A percentile compares a stretch with the other conserved stretches of the same genome.
phyloP scores from a whole-genome alignment of 371 early-diverging fungal species.

The Conidiobolus incongruus region DNA sequence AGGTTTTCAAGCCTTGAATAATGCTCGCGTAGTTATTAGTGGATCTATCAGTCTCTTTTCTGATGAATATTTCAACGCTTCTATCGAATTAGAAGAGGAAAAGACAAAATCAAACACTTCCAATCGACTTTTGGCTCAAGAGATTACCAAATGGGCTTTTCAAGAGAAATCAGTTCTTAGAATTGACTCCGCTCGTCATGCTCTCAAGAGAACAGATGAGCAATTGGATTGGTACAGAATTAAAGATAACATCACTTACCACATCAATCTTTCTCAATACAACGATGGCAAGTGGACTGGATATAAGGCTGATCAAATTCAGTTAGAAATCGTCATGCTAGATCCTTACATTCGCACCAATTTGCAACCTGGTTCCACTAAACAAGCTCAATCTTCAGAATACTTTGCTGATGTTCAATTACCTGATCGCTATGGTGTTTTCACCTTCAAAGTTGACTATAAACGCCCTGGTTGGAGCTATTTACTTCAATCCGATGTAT shows the following conservation, averaged over 20 bases:
- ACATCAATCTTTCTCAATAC: slow-evolving; percentile 55
- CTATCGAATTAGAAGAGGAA: background rate
- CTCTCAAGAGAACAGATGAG: slow-evolving; percentile 46
- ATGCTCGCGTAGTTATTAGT: slow-evolving; percentile 64
- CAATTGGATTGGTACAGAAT: slow-evolving; percentile 61
- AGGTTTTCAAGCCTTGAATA: slow-evolving; percentile 67
- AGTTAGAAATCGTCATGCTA: slow-evolving; percentile 84
- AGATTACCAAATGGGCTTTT: slow-evolving; percentile 72
- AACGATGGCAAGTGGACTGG: slow-evolving; percentile 58
- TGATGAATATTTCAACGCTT: slow-evolving; percentile 17
- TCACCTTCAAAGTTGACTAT: slow-evolving; percentile 81
- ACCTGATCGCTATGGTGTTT: slow-evolving; percentile 91
- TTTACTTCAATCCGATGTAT: slow-evolving; percentile 42
- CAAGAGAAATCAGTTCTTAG: slow-evolving; percentile 87
- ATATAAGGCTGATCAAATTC: slow-evolving; percentile 47
- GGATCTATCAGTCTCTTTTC: slow-evolving; percentile 67
- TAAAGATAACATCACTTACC: slow-evolving; percentile 67
- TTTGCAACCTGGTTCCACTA: slow-evolving; percentile 12
- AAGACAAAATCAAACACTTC: slow-evolving; percentile 15
- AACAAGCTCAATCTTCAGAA: slow-evolving; percentile 9
- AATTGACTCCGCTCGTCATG: slow-evolving; percentile 28
- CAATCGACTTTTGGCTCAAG: slow-evolving; percentile 44
- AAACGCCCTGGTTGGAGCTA: slow-evolving; percentile 57
- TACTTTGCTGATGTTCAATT: slow-evolving; percentile 36
- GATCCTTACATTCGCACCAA: slow-evolving; percentile 85